Percentiles rank a stretch among this genome's conserved stretches.
These are phyloP conservation scores for Cercospora zeae-maydis DNA, from an alignment of 2,329 filamentous ascomycete genomes.

Conservation along the genomic window DNA sequence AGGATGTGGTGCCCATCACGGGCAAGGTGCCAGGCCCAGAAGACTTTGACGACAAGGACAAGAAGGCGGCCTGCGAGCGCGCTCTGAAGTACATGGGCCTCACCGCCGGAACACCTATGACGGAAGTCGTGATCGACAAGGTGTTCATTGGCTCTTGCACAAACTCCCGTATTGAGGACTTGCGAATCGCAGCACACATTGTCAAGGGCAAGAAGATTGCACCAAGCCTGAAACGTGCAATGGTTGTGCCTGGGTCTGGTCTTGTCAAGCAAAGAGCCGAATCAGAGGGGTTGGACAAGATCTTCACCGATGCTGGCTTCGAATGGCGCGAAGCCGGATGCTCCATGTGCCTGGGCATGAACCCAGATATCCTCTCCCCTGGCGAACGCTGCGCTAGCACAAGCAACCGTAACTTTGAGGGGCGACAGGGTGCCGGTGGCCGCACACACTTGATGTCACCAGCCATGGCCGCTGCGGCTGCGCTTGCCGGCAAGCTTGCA, in stretches of 20 bases:
- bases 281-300: constrained; percentile 84
- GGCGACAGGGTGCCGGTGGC: constrained; percentile 85
- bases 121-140: constrained; percentile 91
- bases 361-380: constrained; percentile 91
- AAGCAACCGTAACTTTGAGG: constrained; percentile 96
- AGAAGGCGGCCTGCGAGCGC: constrained; percentile 73
- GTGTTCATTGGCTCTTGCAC: constrained; percentile 98
- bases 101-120: constrained; percentile 77
- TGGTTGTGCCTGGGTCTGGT: constrained; percentile 95
- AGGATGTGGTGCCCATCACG: constrained; percentile 93
- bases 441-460: constrained; percentile 96
- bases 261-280: constrained; percentile 91
- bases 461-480: constrained; percentile 90
- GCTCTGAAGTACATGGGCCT: constrained; percentile 97
- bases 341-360: constrained; percentile 99
- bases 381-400: constrained; percentile 92
- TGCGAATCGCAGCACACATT: constrained; percentile 79
- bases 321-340: constrained; percentile 98
- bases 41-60: constrained; percentile 73
- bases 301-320: constrained; percentile 88
- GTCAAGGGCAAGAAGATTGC: constrained; percentile 86
- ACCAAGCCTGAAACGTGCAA: constrained; percentile 82
- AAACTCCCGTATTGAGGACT: constrained; percentile 93
- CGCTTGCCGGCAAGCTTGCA: constrained; percentile 82
- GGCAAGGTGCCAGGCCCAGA: constrained; percentile 87